Base-by-base conservation (phyloP, 805 yeast species). In the Candida railenensis region DNA sequence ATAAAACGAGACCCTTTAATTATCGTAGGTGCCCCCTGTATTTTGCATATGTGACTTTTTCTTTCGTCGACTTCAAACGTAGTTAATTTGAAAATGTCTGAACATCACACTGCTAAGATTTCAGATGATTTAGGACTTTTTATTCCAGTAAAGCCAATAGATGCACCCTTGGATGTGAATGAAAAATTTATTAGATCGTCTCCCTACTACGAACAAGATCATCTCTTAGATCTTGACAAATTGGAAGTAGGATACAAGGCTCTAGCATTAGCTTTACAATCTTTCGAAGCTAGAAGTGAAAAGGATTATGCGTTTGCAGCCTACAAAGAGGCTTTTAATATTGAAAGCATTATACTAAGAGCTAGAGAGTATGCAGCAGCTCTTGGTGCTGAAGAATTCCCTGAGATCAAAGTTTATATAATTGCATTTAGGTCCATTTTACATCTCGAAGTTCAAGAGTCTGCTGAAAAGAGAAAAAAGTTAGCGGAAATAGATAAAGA, bases 371-470 rank as follows among this genome's bases (percentile, higher is more conserved):
- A 56, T 34, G 49, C 61, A 14, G 22, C 32, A 4, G 40, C 36
- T 12, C 44, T 48, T 14, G 46, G 42, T 3, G 32, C 48, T 8
- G 38, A 34, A 12, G 9, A 3, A 4, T 44, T 59, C 22, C 48
- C 53, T 3, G 47, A 51, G 11, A 55, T 58, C 7, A 42, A 46
- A 2, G 55, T 57, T 4, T 68, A 66, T 46, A 56, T 69, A 14
- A 64, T 69, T 8, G 74, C 65, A 14, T 69, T 69, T 46, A 43
- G 71, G 21, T 66, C 71, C 3, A 56, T 52, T 30, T 50, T 69
- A 8, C 52, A 55, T 40, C 52, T 48, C 2, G 66, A 66, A 20
- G 59, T 65, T 9, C 59, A 54, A 42, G 46, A 36, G 2, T 55
- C 63, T 9, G 45, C 54, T 1, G 60, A 58, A 16, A 58, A 60